Evolutionary conservation across 176 grass and related monocot species (phyloP).

Genomic region (Musa beccarii): DNA sequence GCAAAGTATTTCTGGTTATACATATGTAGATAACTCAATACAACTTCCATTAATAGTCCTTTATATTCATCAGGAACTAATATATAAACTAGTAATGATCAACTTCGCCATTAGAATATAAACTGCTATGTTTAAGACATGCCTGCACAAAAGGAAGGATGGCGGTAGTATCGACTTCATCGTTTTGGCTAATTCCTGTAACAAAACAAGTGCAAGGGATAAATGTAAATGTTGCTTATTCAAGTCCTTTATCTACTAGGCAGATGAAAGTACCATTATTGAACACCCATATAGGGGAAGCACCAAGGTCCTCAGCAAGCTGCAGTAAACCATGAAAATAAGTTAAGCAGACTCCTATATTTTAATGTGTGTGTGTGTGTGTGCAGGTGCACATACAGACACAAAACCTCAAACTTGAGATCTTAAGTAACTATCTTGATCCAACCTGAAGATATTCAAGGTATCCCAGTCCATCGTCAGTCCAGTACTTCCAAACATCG

Average conservation of each 20-base stretch:
- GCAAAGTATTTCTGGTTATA: neutral
- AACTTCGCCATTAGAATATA: neutral
- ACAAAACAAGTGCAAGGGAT: constrained; percentile 5
- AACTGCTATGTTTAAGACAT: constrained; percentile 23
- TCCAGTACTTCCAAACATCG: constrained; percentile 93
- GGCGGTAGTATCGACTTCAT: constrained; percentile 4
- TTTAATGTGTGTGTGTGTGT: too few species aligned
- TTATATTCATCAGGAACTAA: neutral
- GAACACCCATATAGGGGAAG: constrained; percentile 80
- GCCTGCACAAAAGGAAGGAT: constrained; percentile 28
- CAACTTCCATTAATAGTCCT: neutral
- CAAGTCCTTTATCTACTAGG: neutral
- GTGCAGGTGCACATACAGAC: too few species aligned
- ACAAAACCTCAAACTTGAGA: neutral
- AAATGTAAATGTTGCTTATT: neutral
- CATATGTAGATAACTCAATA: neutral
- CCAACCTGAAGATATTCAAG: constrained; percentile 87
- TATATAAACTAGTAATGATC: neutral
- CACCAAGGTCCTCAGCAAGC: constrained; percentile 74
- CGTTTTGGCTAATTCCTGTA: constrained; percentile 51
- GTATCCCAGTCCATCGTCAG: constrained; percentile 92
- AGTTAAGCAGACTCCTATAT: neutral
- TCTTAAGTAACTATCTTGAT: constrained; percentile 3
- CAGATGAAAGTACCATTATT: constrained; percentile 62
- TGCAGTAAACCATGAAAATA: constrained; percentile 24